Base-by-base conservation (phyloP, 257 asterid genomes). In the Nicotiana undulata region DNA sequence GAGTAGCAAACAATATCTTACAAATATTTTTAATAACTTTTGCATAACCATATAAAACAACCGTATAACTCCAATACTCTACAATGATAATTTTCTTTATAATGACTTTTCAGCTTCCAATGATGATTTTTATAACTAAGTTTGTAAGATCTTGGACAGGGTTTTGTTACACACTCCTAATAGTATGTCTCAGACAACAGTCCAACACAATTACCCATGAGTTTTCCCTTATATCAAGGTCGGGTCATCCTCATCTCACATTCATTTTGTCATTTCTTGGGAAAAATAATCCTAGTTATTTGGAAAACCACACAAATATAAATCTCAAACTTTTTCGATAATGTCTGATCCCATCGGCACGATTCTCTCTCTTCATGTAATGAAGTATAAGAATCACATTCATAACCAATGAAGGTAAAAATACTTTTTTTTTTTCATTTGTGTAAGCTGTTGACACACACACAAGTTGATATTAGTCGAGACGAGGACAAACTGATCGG, bases 201-300 rank as follows among this genome's bases (percentile, higher is more conserved):
- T 40, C 77, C 77, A 72, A 72, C 77, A 46, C 77, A 72, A 72
- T 72, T 72, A 72, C 77, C 77, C n/a, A 72, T 65, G 77, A 46
- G 37, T 46, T 44, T 40, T 5, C 77, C 72, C 52, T 18, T 12
- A 20, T 40, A 34, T 59, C 81, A 58, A 77, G 72, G 67, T 77
- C 81, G 22, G 55, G 81, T 77, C 56, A 77, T 77, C 81, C 72
- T 59, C 16, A 9, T 24, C 80, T 56, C 80, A 31, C 31, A 40
- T 3, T 55, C 52, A 31, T 34, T 76, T 76, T 76, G 80, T 76
- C 52, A 34, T 76, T 37, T 55, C 67, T 76, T 34, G 34, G 66
- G 20, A 10, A 55, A 16, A 29, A 76, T 20, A 76, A 55, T 58
- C 44, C 31, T 76, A 77, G 67, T 53, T 32, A 77, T 37, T 46